A percentile compares a stretch with the other conserved stretches of the same genome.
These are phyloP conservation scores for Malassezia sympodialis DNA, from an alignment of 1,284 basidiomycete species.

Conservation along the genomic window DNA sequence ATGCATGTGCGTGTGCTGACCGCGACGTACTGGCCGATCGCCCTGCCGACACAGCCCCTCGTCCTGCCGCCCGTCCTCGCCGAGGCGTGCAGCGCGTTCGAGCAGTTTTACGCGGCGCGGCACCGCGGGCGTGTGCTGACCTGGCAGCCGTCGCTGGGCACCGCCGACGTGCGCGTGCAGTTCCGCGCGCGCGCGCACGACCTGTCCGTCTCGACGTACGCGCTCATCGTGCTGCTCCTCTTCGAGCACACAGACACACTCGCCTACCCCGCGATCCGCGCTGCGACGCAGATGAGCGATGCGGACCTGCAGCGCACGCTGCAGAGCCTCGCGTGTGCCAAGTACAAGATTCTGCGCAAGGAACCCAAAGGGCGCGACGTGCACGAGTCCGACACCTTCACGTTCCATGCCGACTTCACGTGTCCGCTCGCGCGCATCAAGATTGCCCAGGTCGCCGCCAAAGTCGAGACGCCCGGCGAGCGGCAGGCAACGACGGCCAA, in stretches of 20 bases:
- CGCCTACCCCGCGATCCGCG: conserved; percentile 23
- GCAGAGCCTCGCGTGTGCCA: conserved; percentile 93
- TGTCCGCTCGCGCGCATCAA: conserved; percentile 80
- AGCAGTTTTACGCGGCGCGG: conserved; percentile 75
- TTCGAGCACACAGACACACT: conserved; percentile 58
- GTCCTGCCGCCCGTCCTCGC: conserved; percentile 27
- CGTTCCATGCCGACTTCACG: conserved; percentile 75
- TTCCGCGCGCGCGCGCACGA: conserved; percentile 79
- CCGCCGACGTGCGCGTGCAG: conserved; percentile 71
- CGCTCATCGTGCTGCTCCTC: conserved; percentile 73
- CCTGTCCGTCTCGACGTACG: conserved; percentile 83
- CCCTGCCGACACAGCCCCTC: conserved; percentile 26
- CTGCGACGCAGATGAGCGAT: conserved; percentile 56
- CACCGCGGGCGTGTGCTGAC: conserved; percentile 83
- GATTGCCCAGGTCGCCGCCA: conserved; percentile 73
- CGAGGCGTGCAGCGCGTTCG: conserved; percentile 58
- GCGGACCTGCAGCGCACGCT: conserved; percentile 76
- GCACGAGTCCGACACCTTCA: conserved; percentile 65
- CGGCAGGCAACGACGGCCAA: conserved; percentile 79
- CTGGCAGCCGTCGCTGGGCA: conserved; percentile 88
- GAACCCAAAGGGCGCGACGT: conserved; percentile 79
- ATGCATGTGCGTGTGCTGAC: conserved; percentile 53
- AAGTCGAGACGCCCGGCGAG: conserved; percentile 79
- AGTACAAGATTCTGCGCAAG: conserved; percentile 84
- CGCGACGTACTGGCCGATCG: conserved; percentile 44